Conservation (phyloP, 441 rosid species). For the Kokia cookei region DNA sequence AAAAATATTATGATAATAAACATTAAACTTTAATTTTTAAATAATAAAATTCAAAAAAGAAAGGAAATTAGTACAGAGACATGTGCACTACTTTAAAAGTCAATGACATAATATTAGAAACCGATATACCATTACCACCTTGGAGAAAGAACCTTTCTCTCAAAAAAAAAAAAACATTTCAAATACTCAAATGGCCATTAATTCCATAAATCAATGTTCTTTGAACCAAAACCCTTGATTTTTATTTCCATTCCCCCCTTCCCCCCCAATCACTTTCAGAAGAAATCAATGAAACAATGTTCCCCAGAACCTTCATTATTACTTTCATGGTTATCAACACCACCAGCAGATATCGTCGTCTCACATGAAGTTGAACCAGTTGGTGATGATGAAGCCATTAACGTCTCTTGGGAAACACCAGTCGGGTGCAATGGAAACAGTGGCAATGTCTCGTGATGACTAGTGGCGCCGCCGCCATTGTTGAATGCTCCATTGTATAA, state of each 20-base stretch:
- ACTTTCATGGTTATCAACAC: slow-evolving; percentile 7
- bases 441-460: slow-evolving; percentile 36
- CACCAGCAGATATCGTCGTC: neutral
- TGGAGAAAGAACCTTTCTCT: neutral
- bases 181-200: neutral
- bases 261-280: slow-evolving; percentile 9
- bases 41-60: no score
- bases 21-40: no score
- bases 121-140: neutral
- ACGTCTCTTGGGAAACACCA: slow-evolving; percentile 15
- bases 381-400: neutral
- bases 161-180: neutral
- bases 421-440: slow-evolving; percentile 81
- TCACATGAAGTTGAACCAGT: slow-evolving; percentile 18
- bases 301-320: slow-evolving; percentile 6
- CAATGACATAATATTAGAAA: neutral
- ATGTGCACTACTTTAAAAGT: neutral
- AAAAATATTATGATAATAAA: no score
- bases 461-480: neutral
- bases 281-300: slow-evolving; percentile 61
- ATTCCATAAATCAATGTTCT: neutral
- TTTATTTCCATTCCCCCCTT: neutral
- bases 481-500: neutral
- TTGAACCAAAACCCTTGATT: neutral
- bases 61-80: no score